A percentile compares a stretch with the other conserved stretches of the same genome.
phyloP scores from a whole-genome alignment of 768 basidiomycete species.

The Leccinum variicolor region DNA sequence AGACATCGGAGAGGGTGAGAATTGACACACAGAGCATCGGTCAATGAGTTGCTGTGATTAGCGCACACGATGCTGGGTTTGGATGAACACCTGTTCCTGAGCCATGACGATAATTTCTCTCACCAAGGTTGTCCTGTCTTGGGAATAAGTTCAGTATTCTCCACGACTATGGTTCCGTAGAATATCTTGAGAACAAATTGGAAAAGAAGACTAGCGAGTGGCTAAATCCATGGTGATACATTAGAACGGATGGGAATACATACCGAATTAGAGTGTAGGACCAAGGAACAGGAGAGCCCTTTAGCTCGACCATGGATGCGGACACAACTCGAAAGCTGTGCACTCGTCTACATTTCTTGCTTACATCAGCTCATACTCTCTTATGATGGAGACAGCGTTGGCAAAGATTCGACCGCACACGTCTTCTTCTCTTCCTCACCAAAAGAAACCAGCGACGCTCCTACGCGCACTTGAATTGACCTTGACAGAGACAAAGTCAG shows the following conservation, averaged over 20 bases:
- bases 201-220: constrained; percentile 54
- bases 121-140: constrained; percentile 73
- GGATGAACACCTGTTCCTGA: neutral
- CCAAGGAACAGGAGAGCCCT: constrained; percentile 50
- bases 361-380: neutral
- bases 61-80: constrained; percentile 69
- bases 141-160: constrained; percentile 71
- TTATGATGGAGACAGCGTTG: constrained; percentile 61
- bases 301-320: constrained; percentile 24
- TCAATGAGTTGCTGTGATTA: constrained; percentile 85
- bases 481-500: constrained; percentile 63
- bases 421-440: constrained; percentile 76
- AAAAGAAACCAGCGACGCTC: constrained; percentile 85
- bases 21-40: constrained; percentile 72
- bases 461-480: constrained; percentile 83
- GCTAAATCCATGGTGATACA: neutral
- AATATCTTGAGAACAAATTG: constrained; percentile 87
- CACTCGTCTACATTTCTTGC: neutral
- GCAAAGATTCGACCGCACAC: constrained; percentile 87
- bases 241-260: constrained; percentile 4
- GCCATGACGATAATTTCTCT: constrained; percentile 9
- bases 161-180: constrained; percentile 85
- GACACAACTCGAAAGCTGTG: constrained; percentile 4
- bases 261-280: constrained; percentile 70
- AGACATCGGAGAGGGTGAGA: neutral